Percentiles rank a stretch among this genome's conserved stretches.
Conservation (phyloP, 1,284 basidiomycete species). For the Rhodofomes roseus region DNA sequence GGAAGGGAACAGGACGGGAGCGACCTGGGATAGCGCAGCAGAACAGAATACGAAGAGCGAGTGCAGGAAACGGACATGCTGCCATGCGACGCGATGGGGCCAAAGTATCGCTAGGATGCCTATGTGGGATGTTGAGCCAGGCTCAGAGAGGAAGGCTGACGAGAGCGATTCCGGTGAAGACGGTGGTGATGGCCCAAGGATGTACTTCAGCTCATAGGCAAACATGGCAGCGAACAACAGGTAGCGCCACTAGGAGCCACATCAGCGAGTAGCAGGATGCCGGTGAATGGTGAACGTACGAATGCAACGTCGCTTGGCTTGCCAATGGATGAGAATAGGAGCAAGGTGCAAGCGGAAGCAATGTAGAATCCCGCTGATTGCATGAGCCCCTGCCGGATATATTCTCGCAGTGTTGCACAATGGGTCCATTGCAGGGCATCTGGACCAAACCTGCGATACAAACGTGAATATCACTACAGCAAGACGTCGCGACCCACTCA, state of each 20-base stretch:
- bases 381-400: constrained; percentile 65
- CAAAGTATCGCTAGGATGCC: constrained; percentile 49
- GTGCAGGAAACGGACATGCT: constrained; percentile 75
- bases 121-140: constrained; percentile 16
- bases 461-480: not conserved
- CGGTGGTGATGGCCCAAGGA: constrained; percentile 53
- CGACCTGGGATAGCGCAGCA: constrained; percentile 65
- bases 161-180: constrained; percentile 21
- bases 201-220: constrained; percentile 57
- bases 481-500: constrained; percentile 27
- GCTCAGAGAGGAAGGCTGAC: constrained; percentile 28
- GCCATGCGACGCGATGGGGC: constrained; percentile 63
- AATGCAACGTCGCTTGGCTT: constrained; percentile 58
- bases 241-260: constrained; percentile 65
- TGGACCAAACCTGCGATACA: constrained; percentile 62
- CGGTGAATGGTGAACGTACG: constrained; percentile 40
- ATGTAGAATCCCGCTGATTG: constrained; percentile 73
- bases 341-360: constrained; percentile 53
- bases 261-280: not conserved
- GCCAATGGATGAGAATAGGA: constrained; percentile 64
- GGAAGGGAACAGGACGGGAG: constrained; percentile 55
- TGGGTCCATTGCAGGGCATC: constrained; percentile 66
- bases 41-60: constrained; percentile 70
- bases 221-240: constrained; percentile 59
- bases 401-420: constrained; percentile 67